phyloP scores from a whole-genome alignment of 1,284 basidiomycete genomes.

The Phlebopus sp. region DNA sequence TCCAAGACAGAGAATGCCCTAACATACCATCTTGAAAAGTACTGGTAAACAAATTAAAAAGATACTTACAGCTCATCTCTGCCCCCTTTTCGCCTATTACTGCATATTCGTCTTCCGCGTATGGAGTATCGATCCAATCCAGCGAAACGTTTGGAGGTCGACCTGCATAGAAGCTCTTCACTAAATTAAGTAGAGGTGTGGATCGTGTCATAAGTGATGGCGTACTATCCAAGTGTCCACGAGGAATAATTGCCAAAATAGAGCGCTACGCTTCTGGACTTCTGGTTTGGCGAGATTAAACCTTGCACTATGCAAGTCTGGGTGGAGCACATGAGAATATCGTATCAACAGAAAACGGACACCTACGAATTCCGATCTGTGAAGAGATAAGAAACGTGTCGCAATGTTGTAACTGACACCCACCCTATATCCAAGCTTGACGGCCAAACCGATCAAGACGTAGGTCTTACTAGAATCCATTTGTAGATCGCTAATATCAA shows the following conservation, averaged over 20 bases:
- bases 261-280: slow-evolving; percentile 45
- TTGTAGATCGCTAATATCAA: slow-evolving; percentile 55
- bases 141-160: slow-evolving; percentile 56
- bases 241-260: slow-evolving; percentile 65
- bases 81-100: slow-evolving; percentile 34
- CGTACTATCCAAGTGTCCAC: slow-evolving; percentile 59
- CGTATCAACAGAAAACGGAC: slow-evolving; percentile 1
- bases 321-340: background rate
- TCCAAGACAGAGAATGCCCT: slow-evolving; percentile 59
- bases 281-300: slow-evolving; percentile 53
- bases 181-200: background rate
- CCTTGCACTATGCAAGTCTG: slow-evolving; percentile 59
- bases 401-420: slow-evolving; percentile 14
- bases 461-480: slow-evolving; percentile 49
- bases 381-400: slow-evolving; percentile 8
- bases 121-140: slow-evolving; percentile 53
- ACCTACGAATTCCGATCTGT: slow-evolving; percentile 67
- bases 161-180: slow-evolving; percentile 61
- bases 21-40: background rate
- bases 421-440: slow-evolving; percentile 57
- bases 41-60: background rate
- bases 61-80: slow-evolving; percentile 48
- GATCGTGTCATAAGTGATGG: slow-evolving; percentile 3
- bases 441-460: slow-evolving; percentile 54
- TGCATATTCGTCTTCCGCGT: slow-evolving; percentile 47